phyloP scores from a whole-genome alignment of 2,329 filamentous ascomycete species.

The Ascochyta clinopodiicola region DNA sequence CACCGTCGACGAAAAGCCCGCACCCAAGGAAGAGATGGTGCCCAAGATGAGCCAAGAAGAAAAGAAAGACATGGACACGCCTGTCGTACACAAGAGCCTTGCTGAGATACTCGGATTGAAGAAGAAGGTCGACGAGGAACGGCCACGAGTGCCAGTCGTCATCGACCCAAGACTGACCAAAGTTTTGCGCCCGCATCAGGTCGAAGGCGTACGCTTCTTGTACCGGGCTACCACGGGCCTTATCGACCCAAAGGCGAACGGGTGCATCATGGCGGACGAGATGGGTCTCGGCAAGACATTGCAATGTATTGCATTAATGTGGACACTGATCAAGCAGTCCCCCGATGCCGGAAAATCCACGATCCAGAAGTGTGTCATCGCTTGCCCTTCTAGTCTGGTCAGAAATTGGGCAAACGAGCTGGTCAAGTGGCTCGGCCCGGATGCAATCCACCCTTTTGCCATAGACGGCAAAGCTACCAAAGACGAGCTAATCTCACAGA shows the following conservation, averaged over 20 bases:
- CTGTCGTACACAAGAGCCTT: constrained; percentile 90
- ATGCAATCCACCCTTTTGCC: constrained; percentile 90
- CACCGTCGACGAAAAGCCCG: constrained; percentile 83
- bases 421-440: constrained; percentile 92
- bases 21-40: constrained; percentile 53
- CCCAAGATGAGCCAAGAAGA: constrained; percentile 57
- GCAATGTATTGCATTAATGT: constrained; percentile 95
- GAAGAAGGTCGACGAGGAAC: constrained; percentile 83
- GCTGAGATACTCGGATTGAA: constrained; percentile 94
- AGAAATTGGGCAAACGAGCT: constrained; percentile 98
- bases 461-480: constrained; percentile 97
- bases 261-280: constrained; percentile 99
- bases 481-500: constrained; percentile 85
- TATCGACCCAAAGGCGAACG: constrained; percentile 90
- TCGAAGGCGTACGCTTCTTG: constrained; percentile 97
- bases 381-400: constrained; percentile 94
- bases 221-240: constrained; percentile 95
- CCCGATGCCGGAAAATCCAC: constrained; percentile 92
- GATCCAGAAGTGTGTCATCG: constrained; percentile 96
- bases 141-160: constrained; percentile 92
- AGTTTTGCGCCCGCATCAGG: constrained; percentile 92
- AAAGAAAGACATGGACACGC: constrained; percentile 69
- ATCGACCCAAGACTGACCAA: constrained; percentile 91
- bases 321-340: constrained; percentile 95
- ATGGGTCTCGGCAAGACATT: constrained; percentile 98